Base-by-base conservation (phyloP, 1,284 basidiomycete species). In the Xerocomus nothofagi region DNA sequence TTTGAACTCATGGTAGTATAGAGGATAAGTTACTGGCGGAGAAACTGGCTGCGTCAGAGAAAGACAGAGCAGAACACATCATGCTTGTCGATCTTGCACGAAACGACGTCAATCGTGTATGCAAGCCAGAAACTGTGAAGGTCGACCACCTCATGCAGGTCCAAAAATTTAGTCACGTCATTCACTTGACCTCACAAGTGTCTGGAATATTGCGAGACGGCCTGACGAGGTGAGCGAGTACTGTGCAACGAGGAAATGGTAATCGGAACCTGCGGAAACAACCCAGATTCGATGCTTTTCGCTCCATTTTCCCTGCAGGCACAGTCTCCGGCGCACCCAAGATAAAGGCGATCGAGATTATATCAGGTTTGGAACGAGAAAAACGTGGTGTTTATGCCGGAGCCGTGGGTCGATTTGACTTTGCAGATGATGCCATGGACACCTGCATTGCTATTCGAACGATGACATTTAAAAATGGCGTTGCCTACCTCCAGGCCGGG, bases 251-350 rank as follows among this genome's bases (percentile, higher is more conserved):
- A 29, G n/a, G 31, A 38, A 34, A 40, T 39, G 42, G 38, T 47
- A 15, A 36, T n/a, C 29, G 2, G 15, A 46, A 36, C 6, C 18
- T 34, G 31, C 4, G 20, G 23, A 26, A 44, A 50, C 7, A 20
- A 29, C 17, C 3, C 61, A 93, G 94, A 58, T 99, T 98, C 66
- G 97, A 99, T 68, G 97, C 97, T 0, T 97, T 99, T 77, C 86
- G 97, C 20, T 98, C 95, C 38, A 99, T 99, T 61, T 99, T 99
- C 77, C 97, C 97, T 0, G 96, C 97, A 6, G 97, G 97, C 1
- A 99, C 97, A 2, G 96, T 99, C n/a, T 97, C 93, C 0, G 97
- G 97, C 14, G 97, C 97, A 26, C 97, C 97, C 2, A 99, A 99
- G 73, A 94, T 99, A 71, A 96, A 97, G 67, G 97, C 97, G 1